A percentile compares a stretch with the other conserved stretches of the same genome.
These are phyloP conservation scores for Zygoascus hellenicus DNA, from an alignment of 1,139 yeast genomes.

Conservation along the genomic window DNA sequence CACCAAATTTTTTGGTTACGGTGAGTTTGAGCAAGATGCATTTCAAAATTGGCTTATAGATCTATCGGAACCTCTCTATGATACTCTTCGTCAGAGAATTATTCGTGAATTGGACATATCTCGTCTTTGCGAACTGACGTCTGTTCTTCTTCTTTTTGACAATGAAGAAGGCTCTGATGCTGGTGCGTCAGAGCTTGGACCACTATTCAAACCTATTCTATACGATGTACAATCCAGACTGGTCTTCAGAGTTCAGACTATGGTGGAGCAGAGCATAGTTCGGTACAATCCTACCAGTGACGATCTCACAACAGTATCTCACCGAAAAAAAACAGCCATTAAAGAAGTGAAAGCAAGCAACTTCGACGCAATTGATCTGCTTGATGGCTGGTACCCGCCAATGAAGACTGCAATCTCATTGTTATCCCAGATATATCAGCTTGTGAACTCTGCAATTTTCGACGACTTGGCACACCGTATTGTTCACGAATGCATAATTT, in stretches of 20 bases:
- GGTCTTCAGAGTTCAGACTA: conserved; percentile 70
- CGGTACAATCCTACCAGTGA: conserved; percentile 61
- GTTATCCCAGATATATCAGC: conserved; percentile 71
- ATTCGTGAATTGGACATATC: conserved; percentile 64
- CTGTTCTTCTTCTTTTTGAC: conserved; percentile 63
- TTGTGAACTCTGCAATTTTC: conserved; percentile 66
- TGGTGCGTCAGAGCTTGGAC: conserved; percentile 40
- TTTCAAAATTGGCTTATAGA: conserved; percentile 54
- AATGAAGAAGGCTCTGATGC: conserved; percentile 43
- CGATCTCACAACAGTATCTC: conserved; percentile 53
- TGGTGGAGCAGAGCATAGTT: conserved; percentile 61
- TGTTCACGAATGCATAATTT: conserved; percentile 69
- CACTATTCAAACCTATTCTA: conserved; percentile 62
- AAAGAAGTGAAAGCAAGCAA: conserved; percentile 9
- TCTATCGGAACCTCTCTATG: conserved; percentile 72
- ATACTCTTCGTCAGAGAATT: conserved; percentile 56
- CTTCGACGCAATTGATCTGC: conserved; percentile 26
- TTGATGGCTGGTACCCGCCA: conserved; percentile 64
- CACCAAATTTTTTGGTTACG: conserved; percentile 43
- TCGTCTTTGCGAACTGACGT: conserved; percentile 67
- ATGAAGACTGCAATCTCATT: conserved; percentile 64
- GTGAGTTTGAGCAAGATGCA: conserved; percentile 28
- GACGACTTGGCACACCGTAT: conserved; percentile 87
- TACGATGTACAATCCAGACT: conserved; percentile 75
- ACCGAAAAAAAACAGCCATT: conserved; percentile 34